A percentile compares a stretch with the other conserved stretches of the same genome.
Conservation (phyloP, 768 basidiomycete species). For the Termitomyces sp. region DNA sequence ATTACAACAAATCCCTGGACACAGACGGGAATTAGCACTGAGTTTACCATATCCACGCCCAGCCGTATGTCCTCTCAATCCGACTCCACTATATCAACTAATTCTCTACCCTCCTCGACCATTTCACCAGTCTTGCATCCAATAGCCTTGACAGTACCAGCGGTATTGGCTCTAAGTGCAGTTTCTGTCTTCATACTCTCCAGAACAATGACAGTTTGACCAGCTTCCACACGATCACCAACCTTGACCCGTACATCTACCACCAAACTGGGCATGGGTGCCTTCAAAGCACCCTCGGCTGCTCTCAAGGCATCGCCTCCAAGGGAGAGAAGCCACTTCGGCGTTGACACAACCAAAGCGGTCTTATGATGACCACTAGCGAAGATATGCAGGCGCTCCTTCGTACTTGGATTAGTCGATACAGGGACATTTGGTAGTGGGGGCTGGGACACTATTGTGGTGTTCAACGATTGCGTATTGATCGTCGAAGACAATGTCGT, state of each 20-base stretch:
- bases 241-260: constrained; percentile 79
- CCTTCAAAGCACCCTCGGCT: constrained; percentile 61
- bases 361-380: constrained; percentile 52
- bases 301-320: constrained; percentile 53
- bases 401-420: constrained; percentile 48
- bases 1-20: neutral
- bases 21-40: neutral
- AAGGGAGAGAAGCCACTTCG: constrained; percentile 64
- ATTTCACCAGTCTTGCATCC: constrained; percentile 84
- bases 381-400: constrained; percentile 79
- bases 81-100: constrained; percentile 59
- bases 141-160: constrained; percentile 67
- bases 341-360: constrained; percentile 61
- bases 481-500: constrained; percentile 53
- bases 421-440: constrained; percentile 49
- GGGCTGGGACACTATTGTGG: constrained; percentile 73
- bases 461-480: constrained; percentile 38
- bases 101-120: constrained; percentile 81
- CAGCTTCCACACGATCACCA: constrained; percentile 76
- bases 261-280: constrained; percentile 92
- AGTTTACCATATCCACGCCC: neutral
- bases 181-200: constrained; percentile 99
- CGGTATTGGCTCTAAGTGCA: constrained; percentile 64
- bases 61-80: neutral
- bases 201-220: constrained; percentile 75